These are phyloP conservation scores for Irpex rosettiformis DNA, from an alignment of 1,284 basidiomycete genomes.

Conservation along the genomic window DNA sequence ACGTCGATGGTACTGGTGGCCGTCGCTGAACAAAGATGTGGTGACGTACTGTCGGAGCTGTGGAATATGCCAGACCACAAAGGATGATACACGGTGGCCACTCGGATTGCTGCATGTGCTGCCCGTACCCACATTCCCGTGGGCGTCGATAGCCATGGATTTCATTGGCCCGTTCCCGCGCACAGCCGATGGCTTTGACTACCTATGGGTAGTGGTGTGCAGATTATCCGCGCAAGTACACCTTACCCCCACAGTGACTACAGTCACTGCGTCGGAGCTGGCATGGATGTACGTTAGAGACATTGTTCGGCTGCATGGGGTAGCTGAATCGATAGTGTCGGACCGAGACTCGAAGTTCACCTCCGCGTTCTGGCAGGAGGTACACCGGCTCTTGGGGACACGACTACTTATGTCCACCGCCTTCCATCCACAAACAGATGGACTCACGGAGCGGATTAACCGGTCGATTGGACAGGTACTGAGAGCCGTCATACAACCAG, in stretches of 20 bases:
- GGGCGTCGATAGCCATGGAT: constrained; percentile 33
- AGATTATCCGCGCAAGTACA: constrained; percentile 33
- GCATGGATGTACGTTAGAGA: constrained; percentile 36
- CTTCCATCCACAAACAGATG: constrained; percentile 40
- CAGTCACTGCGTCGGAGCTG: constrained; percentile 31
- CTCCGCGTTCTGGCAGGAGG: constrained; percentile 37
- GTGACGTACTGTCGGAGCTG: constrained; percentile 25
- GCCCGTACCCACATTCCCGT: constrained; percentile 23
- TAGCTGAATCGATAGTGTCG: constrained; percentile 37
- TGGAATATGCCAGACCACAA: constrained; percentile 22
- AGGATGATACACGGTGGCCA: constrained; percentile 20
- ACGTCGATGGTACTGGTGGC: constrained; percentile 29
- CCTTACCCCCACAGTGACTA: constrained; percentile 24
- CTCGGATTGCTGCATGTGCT: constrained; percentile 25
- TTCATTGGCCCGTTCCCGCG: constrained; percentile 35
- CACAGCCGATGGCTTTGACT: constrained; percentile 16
- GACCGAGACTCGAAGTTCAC: constrained; percentile 43
- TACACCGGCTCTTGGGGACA: constrained; percentile 33
- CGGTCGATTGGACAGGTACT: constrained; percentile 37
- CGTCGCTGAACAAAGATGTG: constrained; percentile 21
- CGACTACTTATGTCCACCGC: constrained; percentile 37
- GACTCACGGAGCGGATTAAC: constrained; percentile 37
- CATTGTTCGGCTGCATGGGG: constrained; percentile 38
- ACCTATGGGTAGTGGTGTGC: constrained; percentile 30
- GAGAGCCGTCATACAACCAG: constrained; percentile 25